Evolutionary conservation across 208 protist genomes (phyloP).

Genomic region (Novymonas esmeraldas): DNA sequence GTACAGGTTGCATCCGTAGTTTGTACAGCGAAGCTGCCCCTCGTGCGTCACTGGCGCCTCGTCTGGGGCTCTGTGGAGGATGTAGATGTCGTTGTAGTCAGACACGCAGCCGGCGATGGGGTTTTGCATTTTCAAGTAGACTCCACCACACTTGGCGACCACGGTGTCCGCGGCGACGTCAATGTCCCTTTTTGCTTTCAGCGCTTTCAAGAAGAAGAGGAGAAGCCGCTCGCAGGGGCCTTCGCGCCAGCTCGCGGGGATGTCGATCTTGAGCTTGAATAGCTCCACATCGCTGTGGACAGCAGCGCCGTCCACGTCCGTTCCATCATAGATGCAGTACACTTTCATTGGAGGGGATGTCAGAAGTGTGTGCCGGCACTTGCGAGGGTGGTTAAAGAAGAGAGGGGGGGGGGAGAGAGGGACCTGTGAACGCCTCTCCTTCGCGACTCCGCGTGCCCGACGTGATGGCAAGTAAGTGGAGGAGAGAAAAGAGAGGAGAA

Average conservation of each 20-base stretch:
- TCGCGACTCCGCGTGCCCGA: background rate
- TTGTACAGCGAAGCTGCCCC: slow-evolving; percentile 67
- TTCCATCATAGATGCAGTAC: slow-evolving; percentile 78
- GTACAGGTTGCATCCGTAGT: slow-evolving; percentile 79
- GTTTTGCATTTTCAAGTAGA: slow-evolving; percentile 50
- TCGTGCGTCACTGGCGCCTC: slow-evolving; percentile 25
- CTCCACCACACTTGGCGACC: slow-evolving; percentile 54
- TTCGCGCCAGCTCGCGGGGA: slow-evolving; percentile 38
- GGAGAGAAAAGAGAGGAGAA: background rate
- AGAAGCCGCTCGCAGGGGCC: slow-evolving; percentile 39
- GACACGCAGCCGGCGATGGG: slow-evolving; percentile 42
- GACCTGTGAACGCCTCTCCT: background rate
- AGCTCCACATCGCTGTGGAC: slow-evolving; percentile 36
- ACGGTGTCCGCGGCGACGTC: slow-evolving; percentile 33
- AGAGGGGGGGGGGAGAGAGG: background rate
- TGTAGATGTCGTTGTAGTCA: slow-evolving; percentile 80
- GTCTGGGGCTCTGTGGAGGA: slow-evolving; percentile 48
- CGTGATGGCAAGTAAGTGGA: background rate
- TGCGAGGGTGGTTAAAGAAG: too few relatives aligned
- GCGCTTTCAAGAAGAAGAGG: slow-evolving; percentile 38
- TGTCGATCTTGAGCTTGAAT: slow-evolving; percentile 61
- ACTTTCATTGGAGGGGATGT: slow-evolving; percentile 86
- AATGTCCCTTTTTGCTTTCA: slow-evolving; percentile 46
- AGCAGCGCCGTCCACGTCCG: slow-evolving; percentile 33
- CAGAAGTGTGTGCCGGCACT: too few relatives aligned